Conservation (phyloP, 2,329 filamentous ascomycete genomes). For the Coniochaeta pulveracea region DNA sequence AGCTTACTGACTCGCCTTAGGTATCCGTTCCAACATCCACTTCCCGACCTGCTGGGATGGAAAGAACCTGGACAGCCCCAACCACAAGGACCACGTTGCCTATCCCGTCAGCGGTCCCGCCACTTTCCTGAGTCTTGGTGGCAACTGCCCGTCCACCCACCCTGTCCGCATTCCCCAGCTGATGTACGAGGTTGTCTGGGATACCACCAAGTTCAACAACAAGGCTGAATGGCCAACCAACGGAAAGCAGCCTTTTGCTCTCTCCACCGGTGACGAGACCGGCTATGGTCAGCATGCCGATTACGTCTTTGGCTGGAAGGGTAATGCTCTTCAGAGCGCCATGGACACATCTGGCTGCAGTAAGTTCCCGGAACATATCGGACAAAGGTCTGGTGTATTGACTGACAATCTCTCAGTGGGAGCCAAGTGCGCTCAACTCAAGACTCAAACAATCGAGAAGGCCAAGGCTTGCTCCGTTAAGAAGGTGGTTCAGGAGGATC, state of each 20-base stretch:
- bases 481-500: constrained; percentile 19
- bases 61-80: constrained; percentile 32
- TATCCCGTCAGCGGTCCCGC: constrained; percentile 29
- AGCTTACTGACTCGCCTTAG: no score
- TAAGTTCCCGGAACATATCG: no score
- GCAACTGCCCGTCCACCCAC: constrained; percentile 24
- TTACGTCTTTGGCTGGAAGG: constrained; percentile 28
- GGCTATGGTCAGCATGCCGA: constrained; percentile 30
- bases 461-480: constrained; percentile 19
- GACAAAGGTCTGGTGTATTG: no score
- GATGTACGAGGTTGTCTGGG: constrained; percentile 36
- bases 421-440: constrained; percentile 20
- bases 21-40: constrained; percentile 31
- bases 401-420: no score
- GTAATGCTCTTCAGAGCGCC: constrained; percentile 23
- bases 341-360: constrained; percentile 29
- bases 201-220: constrained; percentile 27
- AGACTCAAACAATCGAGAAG: constrained; percentile 20
- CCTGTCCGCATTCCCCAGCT: constrained; percentile 32
- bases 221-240: constrained; percentile 18
- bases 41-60: constrained; percentile 41
- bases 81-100: constrained; percentile 31
- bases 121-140: constrained; percentile 24
- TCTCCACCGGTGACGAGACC: constrained; percentile 24
- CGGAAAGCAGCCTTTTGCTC: constrained; percentile 21